phyloP scores from a whole-genome alignment of 2,329 filamentous ascomycete genomes.

The Rhytidhysteron rufulum region DNA sequence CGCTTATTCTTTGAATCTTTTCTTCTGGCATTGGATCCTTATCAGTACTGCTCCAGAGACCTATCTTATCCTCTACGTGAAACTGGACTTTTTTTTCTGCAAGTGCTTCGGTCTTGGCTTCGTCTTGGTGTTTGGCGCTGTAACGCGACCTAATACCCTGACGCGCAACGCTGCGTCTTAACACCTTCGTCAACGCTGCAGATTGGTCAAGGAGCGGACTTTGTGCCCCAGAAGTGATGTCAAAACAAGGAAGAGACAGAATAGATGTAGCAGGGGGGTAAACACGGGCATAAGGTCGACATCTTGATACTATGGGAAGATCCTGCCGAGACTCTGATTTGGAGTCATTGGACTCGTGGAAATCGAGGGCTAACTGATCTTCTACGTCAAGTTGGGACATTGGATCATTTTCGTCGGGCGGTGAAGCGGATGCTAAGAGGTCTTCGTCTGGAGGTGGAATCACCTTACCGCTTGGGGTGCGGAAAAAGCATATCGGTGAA shows the following conservation, averaged over 20 bases:
- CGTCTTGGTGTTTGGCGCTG: constrained; percentile 21
- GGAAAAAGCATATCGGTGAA: constrained; percentile 49
- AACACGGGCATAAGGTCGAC: constrained; percentile 33
- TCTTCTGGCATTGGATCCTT: constrained; percentile 6
- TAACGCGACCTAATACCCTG: constrained; percentile 21
- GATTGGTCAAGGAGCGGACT: constrained; percentile 39
- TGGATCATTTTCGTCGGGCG: not conserved
- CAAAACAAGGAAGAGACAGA: constrained; percentile 39
- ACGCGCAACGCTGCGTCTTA: constrained; percentile 39
- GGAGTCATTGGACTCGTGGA: too few relatives aligned
- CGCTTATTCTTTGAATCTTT: constrained; percentile 16
- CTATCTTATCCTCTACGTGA: constrained; percentile 12
- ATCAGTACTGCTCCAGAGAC: constrained; percentile 22
- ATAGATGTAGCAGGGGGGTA: constrained; percentile 41
- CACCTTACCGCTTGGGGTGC: constrained; percentile 37
- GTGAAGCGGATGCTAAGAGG: constrained; percentile 16
- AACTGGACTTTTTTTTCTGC: constrained; percentile 19
- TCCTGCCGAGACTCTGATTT: constrained; percentile 6
- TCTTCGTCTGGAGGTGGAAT: constrained; percentile 22
- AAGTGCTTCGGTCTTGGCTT: constrained; percentile 23
- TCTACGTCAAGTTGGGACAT: not conserved
- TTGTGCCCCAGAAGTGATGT: constrained; percentile 35
- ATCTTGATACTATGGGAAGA: constrained; percentile 22
- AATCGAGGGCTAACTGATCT: too few relatives aligned
- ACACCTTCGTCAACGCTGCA: constrained; percentile 36